Conservation (phyloP, 768 basidiomycete species). For the Phlebiopsis gigantea region DNA sequence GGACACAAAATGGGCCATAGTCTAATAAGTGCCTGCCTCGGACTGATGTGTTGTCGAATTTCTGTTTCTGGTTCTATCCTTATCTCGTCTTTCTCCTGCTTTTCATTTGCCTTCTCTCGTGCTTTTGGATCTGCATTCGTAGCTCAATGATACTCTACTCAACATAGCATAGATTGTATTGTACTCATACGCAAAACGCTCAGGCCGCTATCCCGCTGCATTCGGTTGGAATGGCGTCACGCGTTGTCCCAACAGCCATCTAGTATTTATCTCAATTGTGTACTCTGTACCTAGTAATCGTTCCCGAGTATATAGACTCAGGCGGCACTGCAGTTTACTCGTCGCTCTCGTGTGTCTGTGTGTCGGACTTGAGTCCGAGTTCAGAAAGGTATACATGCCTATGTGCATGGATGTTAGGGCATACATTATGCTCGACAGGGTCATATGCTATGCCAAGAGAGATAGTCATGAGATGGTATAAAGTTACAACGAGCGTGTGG, state of each 20-base stretch:
- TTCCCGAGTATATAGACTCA: not conserved
- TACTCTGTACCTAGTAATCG: conserved; percentile 14
- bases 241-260: conserved; percentile 12
- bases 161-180: conserved; percentile 29
- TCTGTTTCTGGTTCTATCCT: conserved; percentile 19
- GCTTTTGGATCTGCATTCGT: conserved; percentile 22
- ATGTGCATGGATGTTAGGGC: not conserved
- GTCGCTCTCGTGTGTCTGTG: not conserved
- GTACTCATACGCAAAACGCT: conserved; percentile 18
- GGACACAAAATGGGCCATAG: conserved; percentile 36
- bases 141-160: conserved; percentile 23
- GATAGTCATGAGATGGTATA: not conserved
- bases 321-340: not conserved
- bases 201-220: not conserved
- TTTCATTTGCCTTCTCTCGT: conserved; percentile 11
- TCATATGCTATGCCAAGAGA: not conserved
- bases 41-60: not conserved
- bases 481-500: not conserved
- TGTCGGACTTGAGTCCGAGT: not conserved
- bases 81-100: conserved; percentile 15
- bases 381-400: not conserved
- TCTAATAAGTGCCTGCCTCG: conserved; percentile 8
- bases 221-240: conserved; percentile 4
- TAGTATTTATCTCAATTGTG: conserved; percentile 13
- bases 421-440: not conserved